These are phyloP conservation scores for Stramenopiles sp. DNA, from an alignment of 352 stramenopile genomes.

Conservation along the genomic window DNA sequence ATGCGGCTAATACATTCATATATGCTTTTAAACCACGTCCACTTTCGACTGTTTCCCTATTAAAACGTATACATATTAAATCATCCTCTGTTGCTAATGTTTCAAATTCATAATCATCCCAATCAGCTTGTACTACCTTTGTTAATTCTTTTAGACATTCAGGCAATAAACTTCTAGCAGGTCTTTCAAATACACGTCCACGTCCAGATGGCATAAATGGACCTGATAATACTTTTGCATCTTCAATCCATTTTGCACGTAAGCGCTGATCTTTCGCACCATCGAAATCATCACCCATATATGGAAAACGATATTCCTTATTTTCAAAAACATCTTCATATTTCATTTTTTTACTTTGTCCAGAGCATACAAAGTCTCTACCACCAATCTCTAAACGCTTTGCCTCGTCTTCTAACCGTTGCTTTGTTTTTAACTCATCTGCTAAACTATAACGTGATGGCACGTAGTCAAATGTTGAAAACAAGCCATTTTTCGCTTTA, in stretches of 20 bases:
- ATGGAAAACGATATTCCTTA: slow-evolving; percentile 33
- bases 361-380: slow-evolving; percentile 37
- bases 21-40: slow-evolving; percentile 42
- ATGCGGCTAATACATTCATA: slow-evolving; percentile 52
- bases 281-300: slow-evolving; percentile 40
- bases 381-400: slow-evolving; percentile 45
- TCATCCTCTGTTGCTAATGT: slow-evolving; percentile 36
- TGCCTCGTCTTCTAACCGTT: slow-evolving; percentile 35
- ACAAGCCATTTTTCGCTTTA: slow-evolving; percentile 44
- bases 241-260: slow-evolving; percentile 34
- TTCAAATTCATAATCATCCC: slow-evolving; percentile 33
- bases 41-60: slow-evolving; percentile 12
- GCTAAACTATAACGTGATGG: slow-evolving; percentile 38
- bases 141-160: slow-evolving; percentile 46
- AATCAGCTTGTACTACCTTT: slow-evolving; percentile 34
- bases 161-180: slow-evolving; percentile 39
- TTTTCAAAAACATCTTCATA: slow-evolving; percentile 45
- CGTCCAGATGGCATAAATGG: slow-evolving; percentile 38
- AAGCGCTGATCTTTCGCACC: slow-evolving; percentile 33
- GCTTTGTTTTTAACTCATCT: slow-evolving; percentile 30
- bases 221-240: slow-evolving; percentile 44
- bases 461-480: slow-evolving; percentile 49
- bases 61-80: slow-evolving; percentile 32
- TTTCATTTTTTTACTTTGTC: slow-evolving; percentile 32
- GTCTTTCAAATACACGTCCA: slow-evolving; percentile 29